A percentile compares a stretch with the other conserved stretches of the same genome.
phyloP scores from a whole-genome alignment of 2,329 filamentous ascomycete species.

The Gliomastix tumulicola region DNA sequence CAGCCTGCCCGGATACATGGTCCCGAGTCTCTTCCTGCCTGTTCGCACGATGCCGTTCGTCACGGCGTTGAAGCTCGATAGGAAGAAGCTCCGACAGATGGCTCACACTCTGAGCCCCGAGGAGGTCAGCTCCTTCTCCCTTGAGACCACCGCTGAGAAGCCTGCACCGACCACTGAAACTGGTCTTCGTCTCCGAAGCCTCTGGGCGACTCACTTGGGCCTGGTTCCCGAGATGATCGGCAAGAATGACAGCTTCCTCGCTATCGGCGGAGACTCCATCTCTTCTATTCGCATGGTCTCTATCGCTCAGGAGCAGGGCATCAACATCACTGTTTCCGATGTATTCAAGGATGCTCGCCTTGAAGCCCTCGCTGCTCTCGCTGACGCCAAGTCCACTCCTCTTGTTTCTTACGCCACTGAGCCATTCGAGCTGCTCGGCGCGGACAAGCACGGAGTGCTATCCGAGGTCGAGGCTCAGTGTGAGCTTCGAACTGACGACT shows the following conservation, averaged over 20 bases:
- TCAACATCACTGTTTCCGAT: slow-evolving; percentile 4
- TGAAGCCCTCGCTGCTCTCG: too few species aligned
- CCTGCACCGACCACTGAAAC: slow-evolving; percentile 1
- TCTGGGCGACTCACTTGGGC: slow-evolving; percentile 5
- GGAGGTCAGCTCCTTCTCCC: background rate
- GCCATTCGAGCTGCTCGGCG: too few species aligned
- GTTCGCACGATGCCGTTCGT: slow-evolving; percentile 24
- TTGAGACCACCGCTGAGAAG: background rate
- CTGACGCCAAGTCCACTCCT: too few species aligned
- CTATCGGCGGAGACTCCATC: slow-evolving; percentile 9
- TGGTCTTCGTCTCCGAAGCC: slow-evolving; percentile 4
- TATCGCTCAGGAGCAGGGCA: background rate
- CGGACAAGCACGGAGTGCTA: too few species aligned
- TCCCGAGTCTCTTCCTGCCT: slow-evolving; percentile 1
- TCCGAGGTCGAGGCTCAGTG: too few species aligned
- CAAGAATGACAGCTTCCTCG: slow-evolving; percentile 6
- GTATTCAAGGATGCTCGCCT: slow-evolving; percentile 9
- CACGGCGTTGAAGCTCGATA: slow-evolving; percentile 19
- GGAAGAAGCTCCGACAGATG: background rate
- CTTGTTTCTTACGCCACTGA: too few species aligned
- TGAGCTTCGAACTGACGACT: slow-evolving; percentile 6
- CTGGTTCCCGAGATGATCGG: slow-evolving; percentile 2
- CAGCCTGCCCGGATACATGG: slow-evolving; percentile 5
- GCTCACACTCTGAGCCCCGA: background rate
- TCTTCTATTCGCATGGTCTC: slow-evolving; percentile 6